phyloP scores from a whole-genome alignment of 306 rosid species.

The Lathyrus oleraceus region DNA sequence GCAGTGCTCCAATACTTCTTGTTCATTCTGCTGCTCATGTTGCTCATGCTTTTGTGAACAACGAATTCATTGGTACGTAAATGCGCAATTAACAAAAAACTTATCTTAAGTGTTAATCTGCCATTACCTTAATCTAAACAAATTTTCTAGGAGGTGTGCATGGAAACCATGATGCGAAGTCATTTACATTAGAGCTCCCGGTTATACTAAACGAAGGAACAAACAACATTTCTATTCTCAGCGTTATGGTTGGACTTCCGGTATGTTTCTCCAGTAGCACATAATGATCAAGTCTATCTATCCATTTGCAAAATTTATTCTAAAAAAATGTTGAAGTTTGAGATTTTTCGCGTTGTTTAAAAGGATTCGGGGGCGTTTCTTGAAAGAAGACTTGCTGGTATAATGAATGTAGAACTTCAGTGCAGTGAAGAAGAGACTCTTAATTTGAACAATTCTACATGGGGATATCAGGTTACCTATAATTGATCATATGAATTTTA shows the following conservation, averaged over 20 bases:
- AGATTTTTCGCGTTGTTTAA: conserved; percentile 4
- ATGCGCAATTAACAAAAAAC: not conserved
- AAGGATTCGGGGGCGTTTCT: conserved; percentile 83
- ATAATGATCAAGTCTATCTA: too few relatives aligned
- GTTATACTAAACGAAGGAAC: conserved; percentile 45
- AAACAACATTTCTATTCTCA: conserved; percentile 61
- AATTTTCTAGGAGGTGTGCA: conserved; percentile 54
- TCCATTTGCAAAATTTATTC: too few relatives aligned
- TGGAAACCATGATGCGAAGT: conserved; percentile 51
- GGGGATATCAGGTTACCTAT: conserved; percentile 68
- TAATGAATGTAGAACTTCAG: conserved; percentile 51
- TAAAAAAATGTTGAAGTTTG: not conserved
- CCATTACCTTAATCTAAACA: conserved; percentile 1
- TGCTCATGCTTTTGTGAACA: conserved; percentile 55
- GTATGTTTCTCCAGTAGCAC: conserved; percentile 27
- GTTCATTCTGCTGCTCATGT: conserved; percentile 64
- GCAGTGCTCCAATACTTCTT: conserved; percentile 49
- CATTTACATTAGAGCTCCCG: conserved; percentile 51
- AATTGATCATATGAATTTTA: conserved; percentile 3
- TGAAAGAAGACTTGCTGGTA: conserved; percentile 65
- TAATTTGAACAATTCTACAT: conserved; percentile 47
- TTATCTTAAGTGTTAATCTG: not conserved
- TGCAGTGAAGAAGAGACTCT: conserved; percentile 47
- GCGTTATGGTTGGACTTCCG: conserved; percentile 76
- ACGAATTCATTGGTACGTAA: conserved; percentile 45